Evolutionary conservation across 2,329 filamentous ascomycete genomes (phyloP), one percentile per base, ranked within the genome.

Genomic region (Neoarthrinium moseri): DNA sequence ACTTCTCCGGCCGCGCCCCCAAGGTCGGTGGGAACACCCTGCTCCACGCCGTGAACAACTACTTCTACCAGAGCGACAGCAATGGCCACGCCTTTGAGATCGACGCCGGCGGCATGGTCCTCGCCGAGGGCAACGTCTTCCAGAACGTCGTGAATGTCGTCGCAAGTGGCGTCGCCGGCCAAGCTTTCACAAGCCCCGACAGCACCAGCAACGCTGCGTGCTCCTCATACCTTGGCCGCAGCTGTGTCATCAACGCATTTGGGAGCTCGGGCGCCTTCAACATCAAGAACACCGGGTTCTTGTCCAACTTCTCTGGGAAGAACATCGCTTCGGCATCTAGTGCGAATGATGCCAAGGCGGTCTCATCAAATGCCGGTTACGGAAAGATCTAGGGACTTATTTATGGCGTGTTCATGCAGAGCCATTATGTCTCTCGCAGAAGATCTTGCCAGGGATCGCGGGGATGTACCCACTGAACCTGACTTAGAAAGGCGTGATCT

Each of bases 1-100:
- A 80, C 62, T 75, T 74, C 39, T 74, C 70, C 11, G 80, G 80
- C 46, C 78, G 80, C 43, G 67, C 68, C 11, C 80, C 79, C 54
- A 82, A 83, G 67, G 68, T 83, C 18, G 70, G 69, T 17, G 77
- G 77, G 60, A 79, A 79, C 45, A 71, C 81, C 35, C 66, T 71
- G 15, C 62, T 83, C 43, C 80, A 84, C 63, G 76, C 75, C 33
- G 76, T 81, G 59, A 83, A 82, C 74, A 83, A 83, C 71, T 81
- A 77, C 72, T 82, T 71, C 67, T 70, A 78, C 59, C 30, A 35
- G 22, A 44, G 30, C 20, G 69, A 73, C 56, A 76, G 73, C 61
- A 59, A 64, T 17, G 74, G 74, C 39, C 80, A 83, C 63, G 75
- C 78, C n/a, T 82, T 83, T 59, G 80, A 81, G 62, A 62, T 73